Conservation (phyloP, 1,139 yeast species). For the Eremothecium cymbalariae region DNA sequence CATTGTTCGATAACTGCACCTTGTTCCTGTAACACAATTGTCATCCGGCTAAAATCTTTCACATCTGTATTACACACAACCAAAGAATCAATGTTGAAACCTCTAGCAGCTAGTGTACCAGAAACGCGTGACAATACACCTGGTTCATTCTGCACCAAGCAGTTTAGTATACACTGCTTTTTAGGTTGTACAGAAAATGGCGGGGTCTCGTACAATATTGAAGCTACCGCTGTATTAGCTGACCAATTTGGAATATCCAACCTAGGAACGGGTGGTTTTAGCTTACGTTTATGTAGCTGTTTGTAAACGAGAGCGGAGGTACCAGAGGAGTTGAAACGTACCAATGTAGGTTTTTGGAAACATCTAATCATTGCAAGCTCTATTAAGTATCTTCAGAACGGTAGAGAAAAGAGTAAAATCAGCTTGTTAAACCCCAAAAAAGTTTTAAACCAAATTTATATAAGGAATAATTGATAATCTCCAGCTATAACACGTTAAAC, state of each 20-base stretch:
- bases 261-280: constrained; percentile 90
- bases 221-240: constrained; percentile 90
- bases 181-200: constrained; percentile 54
- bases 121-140: constrained; percentile 92
- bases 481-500: too few relatives aligned
- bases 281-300: constrained; percentile 75
- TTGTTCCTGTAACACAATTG: constrained; percentile 88
- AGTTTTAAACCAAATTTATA: too few relatives aligned
- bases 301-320: constrained; percentile 96
- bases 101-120: constrained; percentile 95
- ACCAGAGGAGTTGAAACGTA: constrained; percentile 40
- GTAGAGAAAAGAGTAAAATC: too few relatives aligned
- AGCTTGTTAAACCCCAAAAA: too few relatives aligned
- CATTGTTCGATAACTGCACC: constrained; percentile 97
- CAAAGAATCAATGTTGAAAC: constrained; percentile 93
- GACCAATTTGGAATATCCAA: constrained; percentile 93
- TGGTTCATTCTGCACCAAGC: constrained; percentile 96
- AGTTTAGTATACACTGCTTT: constrained; percentile 85
- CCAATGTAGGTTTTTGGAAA: too few relatives aligned
- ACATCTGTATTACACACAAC: constrained; percentile 97
- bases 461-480: too few relatives aligned
- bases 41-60: constrained; percentile 91
- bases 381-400: too few relatives aligned
- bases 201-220: constrained; percentile 92
- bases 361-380: too few relatives aligned